These are phyloP conservation scores for Calocera cornea DNA, from an alignment of 768 basidiomycete species.

Conservation along the genomic window DNA sequence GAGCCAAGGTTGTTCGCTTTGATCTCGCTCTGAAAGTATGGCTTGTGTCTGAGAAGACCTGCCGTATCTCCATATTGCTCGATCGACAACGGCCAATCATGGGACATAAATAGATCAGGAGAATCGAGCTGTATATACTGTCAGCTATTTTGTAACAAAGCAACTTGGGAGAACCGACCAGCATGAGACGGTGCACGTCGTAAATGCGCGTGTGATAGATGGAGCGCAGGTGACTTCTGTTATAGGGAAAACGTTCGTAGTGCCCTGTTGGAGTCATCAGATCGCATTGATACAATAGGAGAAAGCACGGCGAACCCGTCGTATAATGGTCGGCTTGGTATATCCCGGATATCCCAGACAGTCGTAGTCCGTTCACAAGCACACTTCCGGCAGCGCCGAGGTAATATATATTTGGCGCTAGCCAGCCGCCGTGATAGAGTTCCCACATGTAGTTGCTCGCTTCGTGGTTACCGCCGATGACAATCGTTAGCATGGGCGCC, in stretches of 20 bases:
- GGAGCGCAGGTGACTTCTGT: constrained; percentile 54
- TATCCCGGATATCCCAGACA: constrained; percentile 87
- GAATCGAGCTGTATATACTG: constrained; percentile 35
- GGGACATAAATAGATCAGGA: constrained; percentile 73
- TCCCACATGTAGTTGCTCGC: constrained; percentile 96
- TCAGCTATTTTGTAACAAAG: background rate
- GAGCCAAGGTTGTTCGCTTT: constrained; percentile 60
- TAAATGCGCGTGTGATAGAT: constrained; percentile 87
- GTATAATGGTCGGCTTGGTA: constrained; percentile 66
- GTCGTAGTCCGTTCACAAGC: constrained; percentile 71
- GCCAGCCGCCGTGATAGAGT: constrained; percentile 91
- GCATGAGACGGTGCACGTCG: constrained; percentile 62
- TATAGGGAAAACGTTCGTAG: constrained; percentile 72
- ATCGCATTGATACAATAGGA: background rate
- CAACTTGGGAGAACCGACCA: constrained; percentile 20
- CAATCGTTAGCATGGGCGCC: constrained; percentile 81
- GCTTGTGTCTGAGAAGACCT: constrained; percentile 57
- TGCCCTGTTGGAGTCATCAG: constrained; percentile 33
- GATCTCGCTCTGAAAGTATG: constrained; percentile 63
- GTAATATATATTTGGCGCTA: constrained; percentile 94
- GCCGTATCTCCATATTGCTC: constrained; percentile 63
- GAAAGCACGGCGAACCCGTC: constrained; percentile 30
- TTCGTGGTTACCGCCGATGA: constrained; percentile 97
- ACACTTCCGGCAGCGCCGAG: constrained; percentile 85
- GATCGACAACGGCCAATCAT: constrained; percentile 89